Conservation (phyloP, 176 grass and related monocot genomes). For the Triticum urartu region DNA sequence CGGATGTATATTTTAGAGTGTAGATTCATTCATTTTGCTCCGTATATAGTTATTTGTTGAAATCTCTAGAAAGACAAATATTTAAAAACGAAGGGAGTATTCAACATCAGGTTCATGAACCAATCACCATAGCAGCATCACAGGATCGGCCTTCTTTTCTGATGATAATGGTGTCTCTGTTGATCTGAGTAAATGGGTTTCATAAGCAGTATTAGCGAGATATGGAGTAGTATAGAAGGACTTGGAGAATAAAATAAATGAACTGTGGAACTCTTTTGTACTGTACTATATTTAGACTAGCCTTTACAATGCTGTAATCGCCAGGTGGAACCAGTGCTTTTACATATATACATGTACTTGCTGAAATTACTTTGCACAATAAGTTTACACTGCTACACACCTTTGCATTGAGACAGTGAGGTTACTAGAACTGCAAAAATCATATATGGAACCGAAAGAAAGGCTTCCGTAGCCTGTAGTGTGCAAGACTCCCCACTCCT, state of each 20-base stretch:
- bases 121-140: not conserved
- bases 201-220: not conserved
- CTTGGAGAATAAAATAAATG: too few relatives aligned
- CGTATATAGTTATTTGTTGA: too few relatives aligned
- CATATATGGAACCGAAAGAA: slow-evolving; percentile 48
- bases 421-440: slow-evolving; percentile 18
- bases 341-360: too few relatives aligned
- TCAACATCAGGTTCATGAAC: not conserved
- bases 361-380: too few relatives aligned
- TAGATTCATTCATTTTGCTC: too few relatives aligned
- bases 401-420: not conserved
- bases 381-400: not conserved
- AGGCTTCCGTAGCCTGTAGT: slow-evolving; percentile 19
- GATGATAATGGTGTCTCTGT: not conserved
- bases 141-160: not conserved
- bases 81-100: too few relatives aligned
- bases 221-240: not conserved
- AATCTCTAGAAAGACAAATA: too few relatives aligned
- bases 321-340: too few relatives aligned
- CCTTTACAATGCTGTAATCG: too few relatives aligned
- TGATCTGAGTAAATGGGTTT: not conserved
- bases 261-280: too few relatives aligned
- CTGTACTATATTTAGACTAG: too few relatives aligned
- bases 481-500: not conserved
- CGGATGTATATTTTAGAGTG: too few relatives aligned